Percentiles rank a stretch among this genome's conserved stretches.
phyloP scores from a whole-genome alignment of 306 rosid genomes.

The Potentilla sterilis region DNA sequence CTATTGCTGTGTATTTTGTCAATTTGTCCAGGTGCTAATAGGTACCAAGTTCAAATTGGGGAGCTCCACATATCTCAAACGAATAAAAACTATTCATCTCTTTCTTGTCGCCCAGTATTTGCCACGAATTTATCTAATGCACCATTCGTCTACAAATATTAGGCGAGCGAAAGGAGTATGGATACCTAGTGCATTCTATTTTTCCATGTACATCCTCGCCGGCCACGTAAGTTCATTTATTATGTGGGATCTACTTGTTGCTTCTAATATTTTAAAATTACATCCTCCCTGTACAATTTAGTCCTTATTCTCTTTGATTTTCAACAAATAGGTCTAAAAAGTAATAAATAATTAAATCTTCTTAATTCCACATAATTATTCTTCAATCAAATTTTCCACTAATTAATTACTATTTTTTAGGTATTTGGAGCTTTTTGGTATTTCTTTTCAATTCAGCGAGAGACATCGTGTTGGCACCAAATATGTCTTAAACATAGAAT shows the following conservation, averaged over 20 bases:
- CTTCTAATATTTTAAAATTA: too few species aligned
- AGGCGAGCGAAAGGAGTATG: conserved; percentile 13
- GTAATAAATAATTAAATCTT: too few species aligned
- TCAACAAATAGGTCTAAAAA: too few species aligned
- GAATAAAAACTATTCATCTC: conserved; percentile 17
- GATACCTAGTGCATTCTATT: conserved; percentile 24
- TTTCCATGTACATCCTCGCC: conserved; percentile 28
- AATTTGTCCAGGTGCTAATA: conserved; percentile 25
- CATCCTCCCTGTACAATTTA: too few species aligned
- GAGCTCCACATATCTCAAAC: conserved; percentile 20
- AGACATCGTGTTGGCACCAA: too few species aligned
- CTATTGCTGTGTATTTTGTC: too few species aligned
- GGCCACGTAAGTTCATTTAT: conserved; percentile 30
- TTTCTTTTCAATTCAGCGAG: too few species aligned
- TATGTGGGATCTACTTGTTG: too few species aligned
- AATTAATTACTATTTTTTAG: conserved; percentile 7
- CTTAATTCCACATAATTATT: too few species aligned
- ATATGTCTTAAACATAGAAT: conserved; percentile 5
- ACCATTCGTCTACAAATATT: conserved; percentile 18
- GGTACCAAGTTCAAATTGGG: neutral
- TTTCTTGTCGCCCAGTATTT: conserved; percentile 30
- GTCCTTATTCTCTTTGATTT: too few species aligned
- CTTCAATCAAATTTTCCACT: too few species aligned
- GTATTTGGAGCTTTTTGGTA: conserved; percentile 34
- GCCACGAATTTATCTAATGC: conserved; percentile 23